Percentiles rank a stretch among this genome's conserved stretches.
These are phyloP conservation scores for Alternaria incomplexa DNA, from an alignment of 2,329 filamentous ascomycete genomes.

Conservation along the genomic window DNA sequence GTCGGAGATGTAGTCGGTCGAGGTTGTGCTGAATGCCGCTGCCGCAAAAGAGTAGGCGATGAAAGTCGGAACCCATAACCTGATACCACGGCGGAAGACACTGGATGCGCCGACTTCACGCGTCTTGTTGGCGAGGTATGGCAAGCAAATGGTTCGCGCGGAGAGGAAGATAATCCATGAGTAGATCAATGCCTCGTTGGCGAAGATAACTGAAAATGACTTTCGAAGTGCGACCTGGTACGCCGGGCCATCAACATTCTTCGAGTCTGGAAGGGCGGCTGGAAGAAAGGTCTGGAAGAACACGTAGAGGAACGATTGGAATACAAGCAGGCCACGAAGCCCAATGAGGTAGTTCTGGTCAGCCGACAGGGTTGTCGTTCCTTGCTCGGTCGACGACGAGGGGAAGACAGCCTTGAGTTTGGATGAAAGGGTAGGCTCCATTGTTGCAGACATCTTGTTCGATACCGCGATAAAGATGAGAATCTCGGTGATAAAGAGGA, in stretches of 20 bases:
- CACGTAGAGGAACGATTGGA: conserved; percentile 54
- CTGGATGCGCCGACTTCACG: conserved; percentile 47
- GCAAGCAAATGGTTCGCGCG: conserved; percentile 51
- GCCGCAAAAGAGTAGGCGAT: conserved; percentile 50
- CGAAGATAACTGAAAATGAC: conserved; percentile 53
- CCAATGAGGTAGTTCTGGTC: conserved; percentile 50
- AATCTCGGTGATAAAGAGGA: conserved; percentile 1
- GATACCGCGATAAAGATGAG: not conserved
- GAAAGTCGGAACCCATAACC: conserved; percentile 52
- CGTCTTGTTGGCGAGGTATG: conserved; percentile 49
- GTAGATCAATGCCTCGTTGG: conserved; percentile 55
- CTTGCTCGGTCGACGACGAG: conserved; percentile 12
- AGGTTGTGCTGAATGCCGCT: conserved; percentile 41
- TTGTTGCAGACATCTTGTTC: conserved; percentile 14
- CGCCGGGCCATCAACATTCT: conserved; percentile 44
- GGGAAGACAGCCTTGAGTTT: conserved; percentile 21
- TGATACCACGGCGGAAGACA: conserved; percentile 51
- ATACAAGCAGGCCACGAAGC: conserved; percentile 53
- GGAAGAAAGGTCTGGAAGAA: conserved; percentile 56
- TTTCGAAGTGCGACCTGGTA: conserved; percentile 54
- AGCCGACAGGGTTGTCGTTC: conserved; percentile 13
- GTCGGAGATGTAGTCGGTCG: conserved; percentile 43
- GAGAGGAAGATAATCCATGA: conserved; percentile 56
- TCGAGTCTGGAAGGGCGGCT: conserved; percentile 46
- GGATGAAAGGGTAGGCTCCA: conserved; percentile 25